A percentile compares a stretch with the other conserved stretches of the same genome.
These are phyloP conservation scores for Limnomonas spitsbergensis DNA, from an alignment of 139 green algal species.

Conservation along the genomic window DNA sequence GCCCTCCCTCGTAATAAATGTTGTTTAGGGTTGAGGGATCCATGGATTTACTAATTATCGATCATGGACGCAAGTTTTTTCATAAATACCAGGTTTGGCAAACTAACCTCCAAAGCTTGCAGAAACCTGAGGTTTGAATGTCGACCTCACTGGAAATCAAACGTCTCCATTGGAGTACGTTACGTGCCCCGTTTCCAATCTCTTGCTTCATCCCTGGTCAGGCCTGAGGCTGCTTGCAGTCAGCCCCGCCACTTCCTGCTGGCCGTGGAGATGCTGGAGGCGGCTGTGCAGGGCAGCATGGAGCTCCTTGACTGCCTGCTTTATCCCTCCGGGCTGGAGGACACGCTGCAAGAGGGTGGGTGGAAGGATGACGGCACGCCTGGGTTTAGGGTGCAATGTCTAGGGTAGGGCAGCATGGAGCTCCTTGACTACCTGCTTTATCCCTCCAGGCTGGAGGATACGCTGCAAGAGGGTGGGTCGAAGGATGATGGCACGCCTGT, in stretches of 20 bases:
- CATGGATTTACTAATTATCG: too few relatives aligned
- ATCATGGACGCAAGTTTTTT: too few relatives aligned
- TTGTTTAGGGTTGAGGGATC: too few relatives aligned
- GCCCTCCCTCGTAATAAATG: too few relatives aligned
- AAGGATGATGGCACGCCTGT: not conserved
- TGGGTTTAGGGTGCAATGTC: too few relatives aligned
- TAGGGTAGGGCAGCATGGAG: conserved; percentile 31
- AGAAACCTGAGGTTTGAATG: too few relatives aligned
- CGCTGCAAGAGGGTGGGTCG: not conserved
- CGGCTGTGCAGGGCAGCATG: conserved; percentile 32
- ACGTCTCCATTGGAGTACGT: too few relatives aligned
- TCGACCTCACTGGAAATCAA: too few relatives aligned
- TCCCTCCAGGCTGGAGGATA: conserved; percentile 39
- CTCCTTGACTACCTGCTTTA: conserved; percentile 59
- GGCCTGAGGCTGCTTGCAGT: not conserved
- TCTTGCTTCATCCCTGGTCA: too few relatives aligned
- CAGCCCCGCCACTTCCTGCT: conserved; percentile 24
- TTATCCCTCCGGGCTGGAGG: conserved; percentile 46
- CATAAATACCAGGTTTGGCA: too few relatives aligned
- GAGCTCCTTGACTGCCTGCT: conserved; percentile 55
- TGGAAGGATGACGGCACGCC: not conserved
- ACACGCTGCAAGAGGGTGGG: not conserved
- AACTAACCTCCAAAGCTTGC: too few relatives aligned
- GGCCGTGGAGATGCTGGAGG: conserved; percentile 41
- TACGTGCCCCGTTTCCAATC: too few relatives aligned